phyloP scores from a whole-genome alignment of 2,329 filamentous ascomycete genomes.

The Cryphonectria naterciae region DNA sequence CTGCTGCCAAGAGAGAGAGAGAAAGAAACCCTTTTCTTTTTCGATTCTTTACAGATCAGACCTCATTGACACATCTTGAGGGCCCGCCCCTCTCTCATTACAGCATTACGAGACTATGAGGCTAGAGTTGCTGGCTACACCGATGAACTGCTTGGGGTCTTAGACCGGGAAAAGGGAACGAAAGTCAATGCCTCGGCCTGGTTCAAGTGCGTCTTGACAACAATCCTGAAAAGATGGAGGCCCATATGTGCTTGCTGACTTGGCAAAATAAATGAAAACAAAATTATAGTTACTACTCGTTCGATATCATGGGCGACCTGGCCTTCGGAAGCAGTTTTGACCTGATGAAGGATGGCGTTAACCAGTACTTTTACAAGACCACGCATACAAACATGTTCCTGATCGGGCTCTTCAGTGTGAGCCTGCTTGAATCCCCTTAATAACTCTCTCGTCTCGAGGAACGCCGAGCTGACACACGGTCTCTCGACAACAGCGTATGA shows the following conservation, averaged over 20 bases:
- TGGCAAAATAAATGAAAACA: neutral
- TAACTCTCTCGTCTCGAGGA: no score
- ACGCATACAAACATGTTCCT: conserved; percentile 33
- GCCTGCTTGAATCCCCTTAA: neutral
- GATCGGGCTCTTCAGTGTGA: conserved; percentile 33
- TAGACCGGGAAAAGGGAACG: conserved; percentile 13
- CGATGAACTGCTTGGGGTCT: conserved; percentile 11
- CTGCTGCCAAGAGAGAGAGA: no score
- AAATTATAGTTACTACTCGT: conserved; percentile 30
- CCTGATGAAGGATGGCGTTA: conserved; percentile 38
- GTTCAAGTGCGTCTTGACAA: conserved; percentile 14
- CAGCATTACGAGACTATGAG: conserved; percentile 20
- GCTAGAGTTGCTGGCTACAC: conserved; percentile 7
- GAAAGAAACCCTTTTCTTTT: neutral
- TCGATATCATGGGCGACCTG: conserved; percentile 48
- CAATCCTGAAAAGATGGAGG: neutral
- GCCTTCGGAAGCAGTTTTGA: conserved; percentile 44
- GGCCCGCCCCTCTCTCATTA: neutral
- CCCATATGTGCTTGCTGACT: neutral
- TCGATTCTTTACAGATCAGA: neutral
- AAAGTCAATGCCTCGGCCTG: conserved; percentile 13
- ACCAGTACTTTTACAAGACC: conserved; percentile 36
- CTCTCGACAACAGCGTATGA: conserved; percentile 5
- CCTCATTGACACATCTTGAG: neutral
- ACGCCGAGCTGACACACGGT: no score